Evolutionary conservation across 129 eudicot species (phyloP).

Genomic region (Centella asiatica): DNA sequence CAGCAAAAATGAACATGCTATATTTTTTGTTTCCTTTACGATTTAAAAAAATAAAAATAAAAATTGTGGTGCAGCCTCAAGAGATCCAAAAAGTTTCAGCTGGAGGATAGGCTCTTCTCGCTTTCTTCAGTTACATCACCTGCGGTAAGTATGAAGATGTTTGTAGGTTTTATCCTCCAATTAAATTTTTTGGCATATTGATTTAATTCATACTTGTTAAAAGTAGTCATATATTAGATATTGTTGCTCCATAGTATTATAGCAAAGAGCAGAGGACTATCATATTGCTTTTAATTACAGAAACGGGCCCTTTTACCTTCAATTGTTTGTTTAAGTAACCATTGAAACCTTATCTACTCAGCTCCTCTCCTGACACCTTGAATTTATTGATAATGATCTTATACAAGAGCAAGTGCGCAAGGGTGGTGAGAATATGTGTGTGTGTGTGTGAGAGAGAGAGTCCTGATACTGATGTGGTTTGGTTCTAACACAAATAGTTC

Average conservation of each 20-base stretch:
- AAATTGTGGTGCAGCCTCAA: slow-evolving; percentile 53
- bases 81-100: slow-evolving; percentile 84
- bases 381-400: too few relatives aligned
- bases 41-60: too few relatives aligned
- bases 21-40: too few relatives aligned
- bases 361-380: neutral
- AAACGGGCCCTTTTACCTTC: too few relatives aligned
- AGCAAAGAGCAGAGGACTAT: neutral
- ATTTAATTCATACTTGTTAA: neutral
- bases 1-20: slow-evolving; percentile 7
- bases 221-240: neutral
- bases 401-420: too few relatives aligned
- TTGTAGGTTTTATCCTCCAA: too few relatives aligned
- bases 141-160: slow-evolving; percentile 42
- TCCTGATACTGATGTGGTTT: too few relatives aligned
- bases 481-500: too few relatives aligned
- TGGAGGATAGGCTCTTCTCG: slow-evolving; percentile 87
- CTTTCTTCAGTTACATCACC: slow-evolving; percentile 93
- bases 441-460: too few relatives aligned
- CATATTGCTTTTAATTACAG: too few relatives aligned
- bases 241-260: neutral
- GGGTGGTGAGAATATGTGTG: too few relatives aligned
- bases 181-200: neutral
- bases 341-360: neutral
- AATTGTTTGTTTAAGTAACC: too few relatives aligned